Base-by-base conservation (phyloP, 306 rosid species). In the Ormosia emarginata region DNA sequence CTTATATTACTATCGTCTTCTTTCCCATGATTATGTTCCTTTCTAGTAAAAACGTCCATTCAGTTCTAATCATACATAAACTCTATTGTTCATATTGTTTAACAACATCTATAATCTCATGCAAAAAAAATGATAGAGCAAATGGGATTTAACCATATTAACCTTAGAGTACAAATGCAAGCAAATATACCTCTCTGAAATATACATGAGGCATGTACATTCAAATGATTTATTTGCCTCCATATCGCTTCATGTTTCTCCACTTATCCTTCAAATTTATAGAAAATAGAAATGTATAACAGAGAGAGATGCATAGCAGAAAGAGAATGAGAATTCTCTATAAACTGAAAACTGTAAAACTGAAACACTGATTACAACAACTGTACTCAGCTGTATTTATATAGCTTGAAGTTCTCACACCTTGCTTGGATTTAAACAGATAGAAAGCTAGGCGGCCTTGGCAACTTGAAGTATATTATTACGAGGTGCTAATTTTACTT, bases 201-300 rank as follows among this genome's bases (percentile, higher is more conserved):
- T 11, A 37, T 39, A 7, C 34, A 53, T 18, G 18, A 37, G 50
- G 37, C 29, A 78, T 7, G 24, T 2, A 55, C 12, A 14, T 40
- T 53, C 5, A 37, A 32, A 61, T 39, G 17, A 17, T 53, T 84
- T 34, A 73, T 10, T 30, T 15, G 13, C 12, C 5, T 12, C 33
- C 59, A 53, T 8, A 7, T 0, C 34, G 15, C 1, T 0, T 2
- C 62, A 85, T 9, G 50, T 77, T 81, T 58, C 85, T 85, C 85
- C 85, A 85, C 37, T 81, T 85, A 39, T 81, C 88, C 36, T 85
- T 85, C 63, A 94, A 74, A 91, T 94, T n/a, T n/a, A n/a, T n/a
- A n/a, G n/a, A n/a, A n/a, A n/a, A n/a, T n/a, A n/a, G n/a, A n/a
- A n/a, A n/a, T n/a, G n/a, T n/a, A n/a, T n/a, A n/a, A n/a, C n/a